Percentiles rank a stretch among this genome's conserved stretches.
phyloP scores from a whole-genome alignment of 192 early-diverging fungal species.

The Kickxella alabastrina region DNA sequence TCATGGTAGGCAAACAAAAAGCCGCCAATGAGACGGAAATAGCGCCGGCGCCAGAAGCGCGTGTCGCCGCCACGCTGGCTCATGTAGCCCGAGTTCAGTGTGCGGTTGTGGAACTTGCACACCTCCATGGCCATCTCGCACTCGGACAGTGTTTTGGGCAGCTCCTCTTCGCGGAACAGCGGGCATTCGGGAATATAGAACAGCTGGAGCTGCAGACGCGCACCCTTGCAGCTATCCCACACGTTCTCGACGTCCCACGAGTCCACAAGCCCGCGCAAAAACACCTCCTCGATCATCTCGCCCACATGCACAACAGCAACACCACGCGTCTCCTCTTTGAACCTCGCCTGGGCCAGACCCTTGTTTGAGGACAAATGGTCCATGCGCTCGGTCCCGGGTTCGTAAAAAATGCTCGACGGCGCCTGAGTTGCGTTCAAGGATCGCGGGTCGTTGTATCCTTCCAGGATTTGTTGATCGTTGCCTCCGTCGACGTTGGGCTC shows the following conservation, averaged over 20 bases:
- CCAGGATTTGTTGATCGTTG: conserved; percentile 7
- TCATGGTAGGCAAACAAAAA: conserved; percentile 55
- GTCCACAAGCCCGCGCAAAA: conserved; percentile 45
- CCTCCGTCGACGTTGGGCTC: not conserved
- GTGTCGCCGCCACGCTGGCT: conserved; percentile 55
- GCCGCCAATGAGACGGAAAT: conserved; percentile 50
- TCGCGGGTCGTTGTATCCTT: conserved; percentile 28
- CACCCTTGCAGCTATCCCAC: conserved; percentile 49
- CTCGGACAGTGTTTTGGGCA: conserved; percentile 48
- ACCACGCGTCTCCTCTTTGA: conserved; percentile 53
- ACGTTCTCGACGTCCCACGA: conserved; percentile 53
- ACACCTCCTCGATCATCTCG: conserved; percentile 51
- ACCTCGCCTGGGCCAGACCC: conserved; percentile 36
- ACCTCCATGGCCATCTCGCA: conserved; percentile 54
- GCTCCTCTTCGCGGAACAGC: conserved; percentile 49
- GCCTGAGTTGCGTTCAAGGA: conserved; percentile 45
- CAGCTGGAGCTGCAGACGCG: conserved; percentile 50
- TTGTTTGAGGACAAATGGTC: conserved; percentile 19
- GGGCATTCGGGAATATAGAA: conserved; percentile 52
- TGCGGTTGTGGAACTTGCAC: conserved; percentile 52
- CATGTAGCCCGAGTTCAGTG: conserved; percentile 50
- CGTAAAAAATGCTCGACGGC: conserved; percentile 48
- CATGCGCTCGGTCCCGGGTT: conserved; percentile 18
- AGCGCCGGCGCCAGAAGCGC: conserved; percentile 54
- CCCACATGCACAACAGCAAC: conserved; percentile 49